Conservation (phyloP, 164 flowering plant genomes). For the grape (Vitis vinifera) region ASM3070453v1 NC_081816.1:16394501-16395000, state of each 20-base stretch:
- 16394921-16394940: not conserved
- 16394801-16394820: not conserved
- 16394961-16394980: not conserved
- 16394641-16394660: too few species aligned
- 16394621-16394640: too few species aligned
- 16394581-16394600: too few species aligned
- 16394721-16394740: not conserved
- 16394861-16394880: not conserved
- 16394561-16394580: too few species aligned
- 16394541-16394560: too few species aligned
- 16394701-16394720: not conserved
- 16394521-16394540: too few species aligned
- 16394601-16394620: not conserved
- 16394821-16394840: not conserved
- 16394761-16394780: not conserved
- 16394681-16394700: too few species aligned
- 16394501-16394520: not conserved
- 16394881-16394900: not conserved
- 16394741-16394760: not conserved
- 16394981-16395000: not conserved
- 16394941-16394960: not conserved
- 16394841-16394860: not conserved
- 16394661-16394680: too few species aligned
- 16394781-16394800: not conserved
- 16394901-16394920: not conserved